Base-by-base conservation (phyloP, 257 asterid species). In the Echium plantagineum region DNA sequence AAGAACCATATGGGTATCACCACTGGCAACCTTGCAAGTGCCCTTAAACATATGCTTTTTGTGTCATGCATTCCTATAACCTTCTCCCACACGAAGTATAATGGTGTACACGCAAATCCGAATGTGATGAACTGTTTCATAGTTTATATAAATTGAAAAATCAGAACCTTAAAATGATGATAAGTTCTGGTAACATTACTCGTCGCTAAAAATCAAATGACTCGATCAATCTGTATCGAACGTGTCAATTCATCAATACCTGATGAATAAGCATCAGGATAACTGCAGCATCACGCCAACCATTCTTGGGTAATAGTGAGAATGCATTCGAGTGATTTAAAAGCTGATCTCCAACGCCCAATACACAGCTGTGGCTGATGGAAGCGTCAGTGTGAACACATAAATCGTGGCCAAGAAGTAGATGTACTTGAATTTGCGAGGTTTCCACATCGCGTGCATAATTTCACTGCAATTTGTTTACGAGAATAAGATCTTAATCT, bases 371-470 rank as follows among this genome's bases (percentile, higher is more conserved):
- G 96, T 64, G 15, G 98, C 87, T n/a, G 98, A 90, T 15, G 98
- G 98, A 21, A 90, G 49, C 0, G 98, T 90, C 6, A 90, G 79
- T 3, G 98, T 90, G 82, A 85, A 90, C 18, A 90, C 98, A 20
- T 90, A 90, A 13, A 87, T 69, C 12, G 98, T 90, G 16, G 98
- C 98, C 0, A 74, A 7, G 63, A 90, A 71, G 78, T 90, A 90
- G 9, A 90, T 87, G 88, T 77, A 83, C 79, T 90, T 90, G 84
- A 90, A 90, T 67, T 87, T 90, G 20, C 79, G 98, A 0, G 98
- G 98, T 32, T 87, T 90, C 98, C 97, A 89, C 95, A 89, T 89
- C 4, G 96, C 96, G 65, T 89, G 96, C 96, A 89, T 89, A 24
- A 89, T 89, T 74, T 89, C 97, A 76, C 97, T 89, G 66, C 28